phyloP scores from a whole-genome alignment of 2,329 filamentous ascomycete genomes.

The Phialemonium atrogriseum region DNA sequence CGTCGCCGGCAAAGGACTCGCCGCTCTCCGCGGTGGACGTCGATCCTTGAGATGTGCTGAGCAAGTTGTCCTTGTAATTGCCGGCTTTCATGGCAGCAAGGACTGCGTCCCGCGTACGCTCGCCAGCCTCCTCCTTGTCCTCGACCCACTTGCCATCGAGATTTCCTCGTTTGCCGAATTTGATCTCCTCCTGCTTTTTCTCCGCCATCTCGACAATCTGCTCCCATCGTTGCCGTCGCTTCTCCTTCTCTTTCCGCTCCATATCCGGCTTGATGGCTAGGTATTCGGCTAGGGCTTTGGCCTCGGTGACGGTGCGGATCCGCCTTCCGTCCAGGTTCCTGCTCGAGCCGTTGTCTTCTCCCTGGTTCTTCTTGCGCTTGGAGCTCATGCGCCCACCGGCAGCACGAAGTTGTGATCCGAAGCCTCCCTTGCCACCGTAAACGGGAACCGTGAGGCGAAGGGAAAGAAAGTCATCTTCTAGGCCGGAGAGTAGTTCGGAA shows the following conservation, averaged over 20 bases:
- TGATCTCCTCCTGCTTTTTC: slow-evolving; percentile 73
- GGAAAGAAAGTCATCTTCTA: slow-evolving; percentile 63
- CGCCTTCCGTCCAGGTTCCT: slow-evolving; percentile 88
- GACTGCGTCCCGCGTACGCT: slow-evolving; percentile 73
- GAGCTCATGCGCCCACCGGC: slow-evolving; percentile 97
- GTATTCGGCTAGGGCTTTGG: slow-evolving; percentile 91
- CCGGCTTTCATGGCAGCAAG: slow-evolving; percentile 60
- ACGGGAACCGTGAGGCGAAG: slow-evolving; percentile 73
- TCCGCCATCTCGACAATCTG: slow-evolving; percentile 81
- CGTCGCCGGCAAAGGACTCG: slow-evolving; percentile 22
- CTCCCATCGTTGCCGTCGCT: slow-evolving; percentile 76
- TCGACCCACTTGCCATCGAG: slow-evolving; percentile 93
- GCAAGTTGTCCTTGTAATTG: slow-evolving; percentile 51
- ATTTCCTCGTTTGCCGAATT: slow-evolving; percentile 60
- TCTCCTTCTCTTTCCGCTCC: slow-evolving; percentile 89
- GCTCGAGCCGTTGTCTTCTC: slow-evolving; percentile 81
- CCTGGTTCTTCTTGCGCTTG: slow-evolving; percentile 71
- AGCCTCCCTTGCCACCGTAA: slow-evolving; percentile 93
- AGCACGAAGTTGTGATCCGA: slow-evolving; percentile 92
- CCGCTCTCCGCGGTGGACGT: slow-evolving; percentile 27
- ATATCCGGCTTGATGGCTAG: slow-evolving; percentile 94
- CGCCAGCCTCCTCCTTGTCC: slow-evolving; percentile 81
- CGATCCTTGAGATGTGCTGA: slow-evolving; percentile 43
- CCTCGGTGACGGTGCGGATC: slow-evolving; percentile 85
- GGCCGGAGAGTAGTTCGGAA: slow-evolving; percentile 49